These are phyloP conservation scores for Solanum hybrid DNA, from an alignment of 305 asterid genomes.

Conservation along the genomic window DNA sequence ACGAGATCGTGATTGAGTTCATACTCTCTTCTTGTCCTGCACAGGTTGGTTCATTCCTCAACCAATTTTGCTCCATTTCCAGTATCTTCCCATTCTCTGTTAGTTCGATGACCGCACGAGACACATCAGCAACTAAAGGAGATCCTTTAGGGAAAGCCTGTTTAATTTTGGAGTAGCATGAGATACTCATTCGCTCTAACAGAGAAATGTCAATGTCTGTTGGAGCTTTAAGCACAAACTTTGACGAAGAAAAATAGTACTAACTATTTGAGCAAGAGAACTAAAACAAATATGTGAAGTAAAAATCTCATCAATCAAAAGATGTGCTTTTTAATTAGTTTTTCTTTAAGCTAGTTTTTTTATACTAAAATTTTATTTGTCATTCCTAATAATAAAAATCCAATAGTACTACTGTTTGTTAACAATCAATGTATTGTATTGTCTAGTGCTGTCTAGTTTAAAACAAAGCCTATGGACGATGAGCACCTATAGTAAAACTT, in stretches of 20 bases:
- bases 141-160: conserved; percentile 39
- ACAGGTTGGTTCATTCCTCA: conserved; percentile 11
- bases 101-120: conserved; percentile 25
- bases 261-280: background rate
- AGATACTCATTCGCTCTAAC: background rate
- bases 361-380: background rate
- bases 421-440: background rate
- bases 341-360: background rate
- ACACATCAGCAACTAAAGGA: conserved; percentile 34
- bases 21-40: background rate
- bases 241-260: background rate
- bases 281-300: background rate
- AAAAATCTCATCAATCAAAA: background rate
- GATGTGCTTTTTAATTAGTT: background rate
- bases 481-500: background rate
- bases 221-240: background rate
- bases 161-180: background rate
- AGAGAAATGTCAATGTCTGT: background rate
- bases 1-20: conserved; percentile 11
- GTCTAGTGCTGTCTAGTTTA: background rate
- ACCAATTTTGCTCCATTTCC: conserved; percentile 16
- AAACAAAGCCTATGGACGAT: too few species aligned
- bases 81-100: conserved; percentile 22
- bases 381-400: background rate
- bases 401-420: background rate